A percentile compares a stretch with the other conserved stretches of the same genome.
phyloP scores from a whole-genome alignment of 2,329 filamentous ascomycete species.

The Xylaria sp. region DNA sequence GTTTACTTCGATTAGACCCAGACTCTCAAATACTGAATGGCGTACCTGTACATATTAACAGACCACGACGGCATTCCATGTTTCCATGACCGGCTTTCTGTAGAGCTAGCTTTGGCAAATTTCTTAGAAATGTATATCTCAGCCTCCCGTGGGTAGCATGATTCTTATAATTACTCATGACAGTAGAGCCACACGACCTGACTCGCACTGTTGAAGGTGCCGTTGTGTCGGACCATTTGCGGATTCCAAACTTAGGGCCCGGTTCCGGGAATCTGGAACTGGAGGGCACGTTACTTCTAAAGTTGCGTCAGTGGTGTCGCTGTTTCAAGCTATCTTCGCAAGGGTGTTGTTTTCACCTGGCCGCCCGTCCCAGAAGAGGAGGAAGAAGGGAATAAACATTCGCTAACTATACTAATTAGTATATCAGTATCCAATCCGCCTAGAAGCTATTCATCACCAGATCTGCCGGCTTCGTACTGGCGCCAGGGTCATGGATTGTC shows the following conservation, averaged over 20 bases:
- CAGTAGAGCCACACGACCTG: background rate
- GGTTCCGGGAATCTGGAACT: constrained; percentile 23
- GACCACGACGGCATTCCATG: background rate
- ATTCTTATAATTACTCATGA: background rate
- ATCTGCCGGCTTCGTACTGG: background rate
- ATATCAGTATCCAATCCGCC: background rate
- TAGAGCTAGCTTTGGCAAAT: background rate
- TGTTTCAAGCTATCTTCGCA: background rate
- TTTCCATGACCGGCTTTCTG: background rate
- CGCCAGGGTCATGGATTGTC: background rate
- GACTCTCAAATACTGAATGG: too few species aligned
- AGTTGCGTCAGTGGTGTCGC: background rate
- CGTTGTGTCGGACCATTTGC: constrained; percentile 2
- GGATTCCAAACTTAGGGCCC: background rate
- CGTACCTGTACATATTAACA: too few species aligned
- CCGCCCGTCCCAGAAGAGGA: background rate
- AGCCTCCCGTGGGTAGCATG: background rate
- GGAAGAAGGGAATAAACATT: too few species aligned
- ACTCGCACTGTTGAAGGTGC: background rate
- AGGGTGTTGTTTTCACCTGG: background rate
- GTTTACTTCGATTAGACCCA: too few species aligned
- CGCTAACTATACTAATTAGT: background rate
- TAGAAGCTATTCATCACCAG: background rate
- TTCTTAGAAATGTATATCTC: background rate
- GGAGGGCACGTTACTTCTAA: constrained; percentile 13